phyloP scores from a whole-genome alignment of 257 asterid species.

The Vinca minor region DNA sequence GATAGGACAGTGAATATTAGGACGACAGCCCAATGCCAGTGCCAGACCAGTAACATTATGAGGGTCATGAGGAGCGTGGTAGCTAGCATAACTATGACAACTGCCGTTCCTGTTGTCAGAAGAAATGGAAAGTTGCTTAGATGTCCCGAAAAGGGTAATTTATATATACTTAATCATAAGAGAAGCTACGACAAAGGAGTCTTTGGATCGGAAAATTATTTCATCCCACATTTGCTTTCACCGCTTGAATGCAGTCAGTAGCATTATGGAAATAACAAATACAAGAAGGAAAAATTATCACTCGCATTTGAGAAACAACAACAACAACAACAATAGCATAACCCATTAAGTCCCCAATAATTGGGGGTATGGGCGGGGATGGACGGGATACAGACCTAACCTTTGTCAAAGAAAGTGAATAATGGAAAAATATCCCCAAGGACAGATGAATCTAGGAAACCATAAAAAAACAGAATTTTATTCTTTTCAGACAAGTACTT shows the following conservation, averaged over 20 bases:
- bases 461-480: neutral
- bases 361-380: no score
- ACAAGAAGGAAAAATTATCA: neutral
- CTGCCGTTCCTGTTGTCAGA: slow-evolving; percentile 72
- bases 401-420: neutral
- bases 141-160: neutral
- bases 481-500: neutral
- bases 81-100: slow-evolving; percentile 85
- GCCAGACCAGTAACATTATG: slow-evolving; percentile 91
- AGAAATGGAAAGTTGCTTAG: neutral
- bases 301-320: neutral
- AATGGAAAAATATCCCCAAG: neutral
- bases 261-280: neutral
- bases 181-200: neutral
- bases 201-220: neutral
- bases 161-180: neutral
- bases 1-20: slow-evolving; percentile 65
- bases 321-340: no score
- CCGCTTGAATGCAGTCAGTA: neutral
- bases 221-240: neutral
- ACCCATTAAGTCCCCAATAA: no score
- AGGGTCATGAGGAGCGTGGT: slow-evolving; percentile 88
- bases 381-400: no score
- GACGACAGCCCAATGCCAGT: slow-evolving; percentile 84
- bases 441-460: neutral